Evolutionary conservation across 2,329 filamentous ascomycete species (phyloP).

Genomic region (Ophiostoma triangulosporum): DNA sequence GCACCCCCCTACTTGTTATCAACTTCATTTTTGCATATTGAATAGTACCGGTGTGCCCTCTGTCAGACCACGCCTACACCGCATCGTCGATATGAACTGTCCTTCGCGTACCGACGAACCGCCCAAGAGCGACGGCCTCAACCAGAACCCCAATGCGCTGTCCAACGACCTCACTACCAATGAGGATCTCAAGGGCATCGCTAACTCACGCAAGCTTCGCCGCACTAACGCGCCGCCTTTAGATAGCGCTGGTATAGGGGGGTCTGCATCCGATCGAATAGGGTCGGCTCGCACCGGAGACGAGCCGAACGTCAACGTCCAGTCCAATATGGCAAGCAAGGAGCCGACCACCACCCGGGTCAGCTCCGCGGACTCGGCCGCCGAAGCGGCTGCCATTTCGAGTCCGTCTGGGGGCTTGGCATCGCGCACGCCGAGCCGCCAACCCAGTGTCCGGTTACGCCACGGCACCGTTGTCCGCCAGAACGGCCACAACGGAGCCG

Average conservation of each 20-base stretch:
- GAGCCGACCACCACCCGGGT: conserved; percentile 4
- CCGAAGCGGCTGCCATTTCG: background rate
- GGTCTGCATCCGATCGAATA: background rate
- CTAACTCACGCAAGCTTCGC: conserved; percentile 26
- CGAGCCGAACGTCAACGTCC: background rate
- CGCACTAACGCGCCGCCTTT: conserved; percentile 13
- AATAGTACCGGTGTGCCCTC: background rate
- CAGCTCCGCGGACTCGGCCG: conserved; percentile 3
- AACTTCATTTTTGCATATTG: background rate
- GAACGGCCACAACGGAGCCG: background rate
- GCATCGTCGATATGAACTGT: conserved; percentile 11
- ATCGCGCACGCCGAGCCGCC: background rate
- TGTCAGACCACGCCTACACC: background rate
- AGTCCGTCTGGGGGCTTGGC: background rate
- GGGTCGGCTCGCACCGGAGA: background rate
- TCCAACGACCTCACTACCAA: conserved; percentile 44
- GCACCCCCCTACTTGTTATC: too few relatives aligned
- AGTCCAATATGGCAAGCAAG: background rate
- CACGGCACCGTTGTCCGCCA: background rate
- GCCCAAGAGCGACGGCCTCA: conserved; percentile 28
- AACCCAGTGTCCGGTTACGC: background rate
- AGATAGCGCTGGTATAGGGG: conserved; percentile 18
- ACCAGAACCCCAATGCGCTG: conserved; percentile 40
- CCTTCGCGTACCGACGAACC: conserved; percentile 26
- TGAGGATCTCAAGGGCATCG: conserved; percentile 39